Evolutionary conservation across 148 eudicot species (phyloP).

Genomic region (Polygonum aviculare): DNA sequence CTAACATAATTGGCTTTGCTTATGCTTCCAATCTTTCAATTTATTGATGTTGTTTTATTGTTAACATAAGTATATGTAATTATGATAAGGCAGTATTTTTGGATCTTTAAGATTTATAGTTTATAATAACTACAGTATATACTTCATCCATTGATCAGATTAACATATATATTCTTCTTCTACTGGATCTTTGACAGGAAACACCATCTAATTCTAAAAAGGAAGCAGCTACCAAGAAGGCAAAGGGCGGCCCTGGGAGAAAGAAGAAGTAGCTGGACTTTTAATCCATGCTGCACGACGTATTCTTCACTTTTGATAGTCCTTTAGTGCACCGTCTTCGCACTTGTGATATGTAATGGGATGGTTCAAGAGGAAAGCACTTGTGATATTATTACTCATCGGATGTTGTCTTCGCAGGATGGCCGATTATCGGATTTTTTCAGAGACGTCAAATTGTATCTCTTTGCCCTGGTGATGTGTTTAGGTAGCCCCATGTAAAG

Average conservation of each 20-base stretch:
- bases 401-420: not conserved
- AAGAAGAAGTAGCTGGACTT: constrained; percentile 2
- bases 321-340: not conserved
- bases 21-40: not conserved
- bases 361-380: not conserved
- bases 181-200: not conserved
- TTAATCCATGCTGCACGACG: not conserved
- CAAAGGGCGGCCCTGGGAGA: not conserved
- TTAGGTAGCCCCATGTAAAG: no score
- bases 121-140: not conserved
- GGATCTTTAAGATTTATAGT: not conserved
- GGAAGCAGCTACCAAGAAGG: constrained; percentile 7
- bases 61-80: not conserved
- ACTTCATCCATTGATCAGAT: not conserved
- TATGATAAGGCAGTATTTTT: not conserved
- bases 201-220: not conserved
- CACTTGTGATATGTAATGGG: not conserved
- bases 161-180: not conserved
- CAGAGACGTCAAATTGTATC: no score
- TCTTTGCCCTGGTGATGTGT: no score
- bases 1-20: not conserved
- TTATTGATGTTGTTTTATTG: not conserved
- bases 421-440: not conserved
- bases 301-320: not conserved
- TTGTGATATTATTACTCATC: not conserved